Conservation (phyloP, 1,284 basidiomycete genomes). For the Entoloma clypeatum region DNA sequence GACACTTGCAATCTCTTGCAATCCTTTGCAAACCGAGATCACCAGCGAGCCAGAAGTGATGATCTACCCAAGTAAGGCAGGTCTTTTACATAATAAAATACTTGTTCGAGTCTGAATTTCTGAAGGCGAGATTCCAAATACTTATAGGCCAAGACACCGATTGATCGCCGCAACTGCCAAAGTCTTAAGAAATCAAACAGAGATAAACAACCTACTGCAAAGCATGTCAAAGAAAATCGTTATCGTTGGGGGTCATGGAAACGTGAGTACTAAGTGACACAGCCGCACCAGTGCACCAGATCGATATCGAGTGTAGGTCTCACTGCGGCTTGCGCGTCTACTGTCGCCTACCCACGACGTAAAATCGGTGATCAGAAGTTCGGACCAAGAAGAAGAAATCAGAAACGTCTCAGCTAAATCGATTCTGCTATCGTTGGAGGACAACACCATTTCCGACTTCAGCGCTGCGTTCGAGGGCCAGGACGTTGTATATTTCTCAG, state of each 20-base stretch:
- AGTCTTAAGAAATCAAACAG: not conserved
- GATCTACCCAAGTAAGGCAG: too few relatives aligned
- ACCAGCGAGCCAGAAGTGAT: too few relatives aligned
- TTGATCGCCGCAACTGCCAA: not conserved
- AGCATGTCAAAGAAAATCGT: constrained; percentile 20
- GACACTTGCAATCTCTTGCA: too few relatives aligned
- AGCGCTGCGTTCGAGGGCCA: constrained; percentile 44
- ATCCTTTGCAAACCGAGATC: too few relatives aligned
- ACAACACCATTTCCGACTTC: constrained; percentile 46
- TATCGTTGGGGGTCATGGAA: constrained; percentile 21
- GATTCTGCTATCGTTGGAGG: constrained; percentile 58
- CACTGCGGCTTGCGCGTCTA: constrained; percentile 49
- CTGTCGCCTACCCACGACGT: constrained; percentile 45
- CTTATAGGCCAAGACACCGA: not conserved
- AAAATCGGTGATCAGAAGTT: constrained; percentile 55
- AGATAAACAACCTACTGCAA: too few relatives aligned
- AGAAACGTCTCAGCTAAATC: constrained; percentile 43
- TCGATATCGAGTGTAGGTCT: constrained; percentile 36
- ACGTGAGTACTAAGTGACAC: constrained; percentile 9
- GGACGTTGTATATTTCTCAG: constrained; percentile 62
- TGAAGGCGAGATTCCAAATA: too few relatives aligned
- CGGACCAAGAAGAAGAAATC: constrained; percentile 47
- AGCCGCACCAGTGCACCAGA: constrained; percentile 1
- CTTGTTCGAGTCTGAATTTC: too few relatives aligned
- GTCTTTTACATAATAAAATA: too few relatives aligned